phyloP scores from a whole-genome alignment of 306 rosid species.

The Ormosia semicastrata region DNA sequence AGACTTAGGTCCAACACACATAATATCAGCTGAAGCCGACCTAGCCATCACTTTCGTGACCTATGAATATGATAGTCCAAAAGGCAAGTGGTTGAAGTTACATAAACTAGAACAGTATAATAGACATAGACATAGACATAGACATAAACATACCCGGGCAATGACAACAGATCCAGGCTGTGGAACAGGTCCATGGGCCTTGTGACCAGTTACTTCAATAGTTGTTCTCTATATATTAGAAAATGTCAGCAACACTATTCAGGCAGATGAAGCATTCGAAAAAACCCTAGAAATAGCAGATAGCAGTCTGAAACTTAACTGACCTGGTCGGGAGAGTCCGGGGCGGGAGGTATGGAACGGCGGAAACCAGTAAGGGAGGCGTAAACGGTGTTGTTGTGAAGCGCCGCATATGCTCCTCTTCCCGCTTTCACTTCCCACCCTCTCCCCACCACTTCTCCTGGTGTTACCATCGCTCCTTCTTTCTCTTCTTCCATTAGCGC shows the following conservation, averaged over 20 bases:
- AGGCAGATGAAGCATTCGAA: too few relatives aligned
- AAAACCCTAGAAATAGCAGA: neutral
- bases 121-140: neutral
- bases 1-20: conserved; percentile 86
- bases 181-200: conserved; percentile 87
- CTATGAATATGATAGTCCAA: conserved; percentile 32
- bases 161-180: conserved; percentile 76
- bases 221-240: conserved; percentile 52
- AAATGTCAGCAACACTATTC: neutral
- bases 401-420: conserved; percentile 71
- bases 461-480: conserved; percentile 58
- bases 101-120: too few relatives aligned
- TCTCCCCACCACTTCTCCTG: conserved; percentile 75
- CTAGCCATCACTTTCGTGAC: conserved; percentile 83
- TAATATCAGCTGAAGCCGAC: conserved; percentile 71
- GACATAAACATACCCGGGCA: conserved; percentile 53
- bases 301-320: too few relatives aligned
- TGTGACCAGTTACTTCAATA: conserved; percentile 86
- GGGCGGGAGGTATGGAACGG: conserved; percentile 52
- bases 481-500: conserved; percentile 43
- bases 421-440: conserved; percentile 61
- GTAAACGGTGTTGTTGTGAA: conserved; percentile 58
- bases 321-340: conserved; percentile 65
- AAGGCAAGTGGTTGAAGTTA: neutral
- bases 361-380: conserved; percentile 86